These are phyloP conservation scores for Syzygium grande DNA, from an alignment of 345 rosid species.

Conservation along the genomic window DNA sequence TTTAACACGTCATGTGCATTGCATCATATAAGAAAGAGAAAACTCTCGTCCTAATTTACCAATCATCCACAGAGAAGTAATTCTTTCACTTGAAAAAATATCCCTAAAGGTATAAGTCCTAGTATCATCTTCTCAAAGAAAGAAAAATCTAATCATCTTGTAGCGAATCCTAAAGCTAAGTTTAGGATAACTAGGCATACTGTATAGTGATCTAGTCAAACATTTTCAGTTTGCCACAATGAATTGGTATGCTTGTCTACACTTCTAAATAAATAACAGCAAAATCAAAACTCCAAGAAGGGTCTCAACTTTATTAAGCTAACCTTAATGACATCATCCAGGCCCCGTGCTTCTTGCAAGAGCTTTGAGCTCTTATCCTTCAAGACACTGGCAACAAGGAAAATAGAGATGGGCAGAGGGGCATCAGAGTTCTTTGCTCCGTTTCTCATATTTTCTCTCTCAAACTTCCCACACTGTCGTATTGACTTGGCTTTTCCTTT, in stretches of 20 bases:
- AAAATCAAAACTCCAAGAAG: background rate
- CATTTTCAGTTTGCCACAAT: background rate
- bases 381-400: conserved; percentile 95
- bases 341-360: conserved; percentile 78
- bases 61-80: background rate
- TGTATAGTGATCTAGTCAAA: background rate
- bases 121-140: background rate
- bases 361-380: conserved; percentile 90
- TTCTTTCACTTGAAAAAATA: background rate
- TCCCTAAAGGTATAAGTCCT: background rate
- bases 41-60: background rate
- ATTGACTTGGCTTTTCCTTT: conserved; percentile 54
- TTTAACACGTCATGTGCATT: background rate
- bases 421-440: conserved; percentile 43
- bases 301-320: background rate
- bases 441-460: conserved; percentile 77
- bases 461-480: conserved; percentile 76
- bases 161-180: background rate
- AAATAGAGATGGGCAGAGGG: conserved; percentile 85
- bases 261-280: background rate
- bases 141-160: background rate
- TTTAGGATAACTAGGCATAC: background rate
- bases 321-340: conserved; percentile 92
- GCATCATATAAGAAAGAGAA: background rate
- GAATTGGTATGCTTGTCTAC: background rate